Percentiles rank a stretch among this genome's conserved stretches.
phyloP scores from a whole-genome alignment of 1,284 basidiomycete genomes.

The Ganoderma lingzhi region DNA sequence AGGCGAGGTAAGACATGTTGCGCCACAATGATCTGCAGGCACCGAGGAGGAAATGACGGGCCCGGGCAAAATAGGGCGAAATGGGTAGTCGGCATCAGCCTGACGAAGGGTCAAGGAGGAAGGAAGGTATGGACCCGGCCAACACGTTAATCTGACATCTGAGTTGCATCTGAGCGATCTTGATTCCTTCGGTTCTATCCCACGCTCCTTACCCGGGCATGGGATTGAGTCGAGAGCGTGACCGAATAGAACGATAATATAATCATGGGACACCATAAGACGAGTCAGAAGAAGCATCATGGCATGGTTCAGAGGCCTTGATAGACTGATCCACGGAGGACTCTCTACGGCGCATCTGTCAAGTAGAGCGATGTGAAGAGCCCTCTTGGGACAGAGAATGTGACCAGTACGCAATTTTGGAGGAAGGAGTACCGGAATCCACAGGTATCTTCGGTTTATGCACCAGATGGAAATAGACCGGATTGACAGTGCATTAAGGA shows the following conservation, averaged over 20 bases:
- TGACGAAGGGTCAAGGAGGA: slow-evolving; percentile 2
- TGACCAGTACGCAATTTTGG: neutral
- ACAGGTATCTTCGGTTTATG: neutral
- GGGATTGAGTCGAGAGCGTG: neutral
- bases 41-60: neutral
- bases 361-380: slow-evolving; percentile 4
- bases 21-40: slow-evolving; percentile 8
- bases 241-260: neutral
- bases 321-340: neutral
- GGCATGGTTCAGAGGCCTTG: neutral
- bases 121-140: slow-evolving; percentile 3
- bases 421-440: neutral
- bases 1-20: neutral
- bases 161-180: slow-evolving; percentile 4
- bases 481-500: neutral
- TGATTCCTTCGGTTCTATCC: neutral
- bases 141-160: neutral
- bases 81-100: neutral
- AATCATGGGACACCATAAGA: neutral
- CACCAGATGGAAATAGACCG: neutral
- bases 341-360: neutral
- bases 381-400: neutral
- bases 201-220: neutral
- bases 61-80: neutral
- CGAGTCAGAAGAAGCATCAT: neutral